These are phyloP conservation scores for Cunninghamia lanceolata DNA, from an alignment of 75 land plant species.

Conservation along the genomic window DNA sequence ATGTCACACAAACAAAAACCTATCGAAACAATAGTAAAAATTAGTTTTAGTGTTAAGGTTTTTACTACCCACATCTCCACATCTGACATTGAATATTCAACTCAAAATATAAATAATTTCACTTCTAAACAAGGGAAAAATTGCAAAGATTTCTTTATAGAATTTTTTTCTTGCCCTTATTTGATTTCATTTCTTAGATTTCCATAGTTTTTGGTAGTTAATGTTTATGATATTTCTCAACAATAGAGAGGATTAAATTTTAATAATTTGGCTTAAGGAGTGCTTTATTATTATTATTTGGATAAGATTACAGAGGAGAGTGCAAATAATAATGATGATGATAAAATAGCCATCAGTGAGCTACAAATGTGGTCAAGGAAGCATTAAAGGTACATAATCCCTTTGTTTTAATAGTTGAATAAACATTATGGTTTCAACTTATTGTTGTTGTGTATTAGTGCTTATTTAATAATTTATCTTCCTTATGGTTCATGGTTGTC, in stretches of 20 bases:
- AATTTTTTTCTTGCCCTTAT: too few species aligned
- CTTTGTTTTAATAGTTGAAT: constrained; percentile 22
- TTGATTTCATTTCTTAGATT: too few species aligned
- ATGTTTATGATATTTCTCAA: not conserved
- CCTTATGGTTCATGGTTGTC: not conserved
- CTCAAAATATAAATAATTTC: too few species aligned
- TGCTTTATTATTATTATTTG: not conserved
- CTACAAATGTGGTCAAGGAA: constrained; percentile 49
- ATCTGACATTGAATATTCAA: too few species aligned
- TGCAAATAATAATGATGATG: constrained; percentile 83
- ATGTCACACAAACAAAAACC: too few species aligned
- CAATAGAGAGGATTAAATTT: not conserved
- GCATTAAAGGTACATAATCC: constrained; percentile 78
- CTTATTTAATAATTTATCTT: too few species aligned
- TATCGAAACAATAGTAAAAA: too few species aligned
- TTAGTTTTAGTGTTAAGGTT: too few species aligned
- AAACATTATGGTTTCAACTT: not conserved
- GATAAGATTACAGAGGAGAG: constrained; percentile 66
- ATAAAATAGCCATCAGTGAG: constrained; percentile 43
- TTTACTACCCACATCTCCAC: too few species aligned
- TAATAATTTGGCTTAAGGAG: not conserved
- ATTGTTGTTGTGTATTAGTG: not conserved
- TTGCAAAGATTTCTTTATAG: too few species aligned
- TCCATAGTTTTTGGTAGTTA: not conserved
- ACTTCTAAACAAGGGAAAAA: too few species aligned